phyloP scores from a whole-genome alignment of 2,329 filamentous ascomycete genomes.

The Apiospora aurea region DNA sequence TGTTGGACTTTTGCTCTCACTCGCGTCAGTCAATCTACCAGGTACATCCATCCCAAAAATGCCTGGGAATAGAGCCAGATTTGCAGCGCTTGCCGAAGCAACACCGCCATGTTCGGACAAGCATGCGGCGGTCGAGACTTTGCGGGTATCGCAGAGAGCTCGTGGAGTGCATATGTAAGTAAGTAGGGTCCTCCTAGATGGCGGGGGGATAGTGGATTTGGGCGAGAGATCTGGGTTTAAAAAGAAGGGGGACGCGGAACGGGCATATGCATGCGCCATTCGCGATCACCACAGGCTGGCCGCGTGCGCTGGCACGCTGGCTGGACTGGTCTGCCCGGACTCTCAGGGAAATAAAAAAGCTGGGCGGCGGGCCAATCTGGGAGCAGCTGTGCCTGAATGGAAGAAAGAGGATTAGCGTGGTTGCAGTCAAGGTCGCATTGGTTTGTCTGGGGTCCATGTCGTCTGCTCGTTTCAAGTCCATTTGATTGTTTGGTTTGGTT shows the following conservation, averaged over 20 bases:
- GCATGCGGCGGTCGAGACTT: neutral
- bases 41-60: neutral
- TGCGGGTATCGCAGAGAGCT: constrained; percentile 7
- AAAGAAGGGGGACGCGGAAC: neutral
- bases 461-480: constrained; percentile 10
- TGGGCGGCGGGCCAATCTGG: constrained; percentile 26
- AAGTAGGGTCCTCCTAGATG: constrained; percentile 5
- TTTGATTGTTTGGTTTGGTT: constrained; percentile 18
- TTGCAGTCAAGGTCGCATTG: constrained; percentile 23
- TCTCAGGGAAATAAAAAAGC: neutral
- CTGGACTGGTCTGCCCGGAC: neutral
- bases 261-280: constrained; percentile 15
- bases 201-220: constrained; percentile 13
- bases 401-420: constrained; percentile 39
- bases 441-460: constrained; percentile 11
- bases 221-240: constrained; percentile 9
- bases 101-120: neutral
- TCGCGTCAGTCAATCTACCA: neutral
- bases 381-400: constrained; percentile 28
- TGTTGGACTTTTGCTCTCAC: neutral
- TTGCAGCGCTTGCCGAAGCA: neutral
- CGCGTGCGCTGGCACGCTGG: neutral
- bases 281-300: constrained; percentile 15
- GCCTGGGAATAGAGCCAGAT: neutral
- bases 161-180: constrained; percentile 19